phyloP scores from a whole-genome alignment of 768 basidiomycete genomes.

The Cystofilobasidium ferigula region DNA sequence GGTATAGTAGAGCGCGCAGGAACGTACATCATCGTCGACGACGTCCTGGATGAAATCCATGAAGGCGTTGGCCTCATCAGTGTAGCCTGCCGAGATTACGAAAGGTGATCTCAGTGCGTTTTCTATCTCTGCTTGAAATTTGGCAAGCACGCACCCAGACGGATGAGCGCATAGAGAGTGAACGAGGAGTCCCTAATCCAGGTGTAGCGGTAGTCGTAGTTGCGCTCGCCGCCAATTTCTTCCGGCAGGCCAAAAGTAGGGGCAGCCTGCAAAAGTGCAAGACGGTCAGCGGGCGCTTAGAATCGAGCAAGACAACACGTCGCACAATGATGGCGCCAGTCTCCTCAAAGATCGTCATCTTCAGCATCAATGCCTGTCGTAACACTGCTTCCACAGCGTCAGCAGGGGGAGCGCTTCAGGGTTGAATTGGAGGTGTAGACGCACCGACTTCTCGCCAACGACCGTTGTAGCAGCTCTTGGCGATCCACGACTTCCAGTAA shows the following conservation, averaged over 20 bases:
- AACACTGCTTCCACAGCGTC: slow-evolving; percentile 47
- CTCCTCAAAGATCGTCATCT: slow-evolving; percentile 67
- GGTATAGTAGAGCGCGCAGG: too few relatives aligned
- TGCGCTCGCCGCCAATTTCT: slow-evolving; percentile 75
- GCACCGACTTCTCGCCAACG: slow-evolving; percentile 71
- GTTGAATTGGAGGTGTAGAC: neutral
- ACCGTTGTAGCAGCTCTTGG: slow-evolving; percentile 73
- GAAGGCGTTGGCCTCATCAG: slow-evolving; percentile 70
- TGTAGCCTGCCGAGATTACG: slow-evolving; percentile 34
- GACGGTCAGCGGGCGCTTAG: neutral
- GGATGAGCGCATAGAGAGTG: slow-evolving; percentile 70
- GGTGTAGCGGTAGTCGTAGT: slow-evolving; percentile 35
- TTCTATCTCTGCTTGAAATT: too few relatives aligned
- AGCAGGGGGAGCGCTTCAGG: neutral
- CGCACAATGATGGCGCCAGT: slow-evolving; percentile 62
- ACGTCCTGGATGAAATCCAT: slow-evolving; percentile 49
- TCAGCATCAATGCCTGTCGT: slow-evolving; percentile 79
- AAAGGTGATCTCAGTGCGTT: too few relatives aligned
- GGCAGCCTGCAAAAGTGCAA: slow-evolving; percentile 44
- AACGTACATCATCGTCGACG: slow-evolving; percentile 40
- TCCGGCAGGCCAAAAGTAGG: slow-evolving; percentile 93
- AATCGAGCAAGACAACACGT: neutral
- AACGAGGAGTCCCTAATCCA: slow-evolving; percentile 90
- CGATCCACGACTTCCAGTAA: slow-evolving; percentile 12
- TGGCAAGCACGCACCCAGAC: slow-evolving; percentile 49